Evolutionary conservation across 2,329 filamentous ascomycete species (phyloP).

Genomic region (Aspergillus bombycis): DNA sequence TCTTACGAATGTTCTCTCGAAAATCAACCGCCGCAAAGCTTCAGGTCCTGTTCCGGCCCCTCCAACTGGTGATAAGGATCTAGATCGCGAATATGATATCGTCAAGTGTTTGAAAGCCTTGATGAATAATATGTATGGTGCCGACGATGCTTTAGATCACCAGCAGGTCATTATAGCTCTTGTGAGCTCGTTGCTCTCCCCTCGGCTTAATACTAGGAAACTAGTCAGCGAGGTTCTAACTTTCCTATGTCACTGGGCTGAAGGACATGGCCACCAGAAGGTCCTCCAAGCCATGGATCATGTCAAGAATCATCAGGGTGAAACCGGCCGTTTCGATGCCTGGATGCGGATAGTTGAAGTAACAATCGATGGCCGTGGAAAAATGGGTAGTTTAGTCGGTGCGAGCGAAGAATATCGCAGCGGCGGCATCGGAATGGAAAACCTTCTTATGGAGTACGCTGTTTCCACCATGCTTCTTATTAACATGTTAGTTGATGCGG

Average conservation of each 20-base stretch:
- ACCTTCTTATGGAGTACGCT: slow-evolving; percentile 97
- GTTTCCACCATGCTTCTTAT: slow-evolving; percentile 91
- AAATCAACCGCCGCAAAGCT: slow-evolving; percentile 86
- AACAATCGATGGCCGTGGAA: slow-evolving; percentile 92
- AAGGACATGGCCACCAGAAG: slow-evolving; percentile 85
- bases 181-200: slow-evolving; percentile 82
- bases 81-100: slow-evolving; percentile 94
- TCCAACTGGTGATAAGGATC: slow-evolving; percentile 71
- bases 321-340: slow-evolving; percentile 94
- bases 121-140: slow-evolving; percentile 99
- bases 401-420: slow-evolving; percentile 95
- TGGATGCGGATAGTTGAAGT: slow-evolving; percentile 99
- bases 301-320: slow-evolving; percentile 83
- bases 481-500: slow-evolving; percentile 94
- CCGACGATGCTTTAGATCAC: slow-evolving; percentile 89
- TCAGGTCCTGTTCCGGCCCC: slow-evolving; percentile 69
- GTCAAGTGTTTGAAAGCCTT: slow-evolving; percentile 95
- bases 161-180: slow-evolving; percentile 88
- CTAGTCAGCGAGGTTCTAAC: slow-evolving; percentile 95
- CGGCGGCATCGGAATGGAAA: slow-evolving; percentile 97
- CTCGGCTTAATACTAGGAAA: slow-evolving; percentile 87
- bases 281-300: slow-evolving; percentile 92
- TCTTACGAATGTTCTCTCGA: slow-evolving; percentile 87
- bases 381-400: slow-evolving; percentile 97
- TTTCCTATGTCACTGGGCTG: slow-evolving; percentile 92